phyloP scores from a whole-genome alignment of 192 early-diverging fungal species.

The Coemansia sp. region DNA sequence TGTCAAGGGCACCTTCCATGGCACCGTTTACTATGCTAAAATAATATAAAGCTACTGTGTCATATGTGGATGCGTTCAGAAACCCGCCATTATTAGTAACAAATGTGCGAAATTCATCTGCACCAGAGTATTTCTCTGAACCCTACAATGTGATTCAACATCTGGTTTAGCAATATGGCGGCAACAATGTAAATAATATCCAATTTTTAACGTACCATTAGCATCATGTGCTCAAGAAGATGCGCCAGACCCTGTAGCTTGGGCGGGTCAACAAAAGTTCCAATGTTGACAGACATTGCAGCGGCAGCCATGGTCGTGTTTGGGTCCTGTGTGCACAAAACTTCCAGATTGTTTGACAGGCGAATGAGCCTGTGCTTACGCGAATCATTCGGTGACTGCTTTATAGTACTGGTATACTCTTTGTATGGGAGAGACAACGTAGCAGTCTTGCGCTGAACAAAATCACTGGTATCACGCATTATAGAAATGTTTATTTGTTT shows the following conservation, averaged over 20 bases:
- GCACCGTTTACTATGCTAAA: constrained; percentile 20
- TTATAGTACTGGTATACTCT: constrained; percentile 20
- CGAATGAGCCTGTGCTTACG: constrained; percentile 57
- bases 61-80: constrained; percentile 27
- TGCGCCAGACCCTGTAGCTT: constrained; percentile 66
- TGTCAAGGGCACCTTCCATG: constrained; percentile 57
- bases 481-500: too few relatives aligned
- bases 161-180: neutral
- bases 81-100: constrained; percentile 22
- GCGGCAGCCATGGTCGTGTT: constrained; percentile 57
- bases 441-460: neutral
- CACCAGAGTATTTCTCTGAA: constrained; percentile 65
- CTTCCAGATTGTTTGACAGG: constrained; percentile 58
- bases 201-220: constrained; percentile 39
- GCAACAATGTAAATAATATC: neutral
- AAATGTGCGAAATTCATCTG: constrained; percentile 57
- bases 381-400: constrained; percentile 56
- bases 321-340: constrained; percentile 56
- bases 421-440: constrained; percentile 12
- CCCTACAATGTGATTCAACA: constrained; percentile 43
- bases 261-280: constrained; percentile 57
- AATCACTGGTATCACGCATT: neutral
- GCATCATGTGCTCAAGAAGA: constrained; percentile 69
- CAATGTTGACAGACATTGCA: constrained; percentile 62
- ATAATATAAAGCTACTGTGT: constrained; percentile 10